Conservation (phyloP, 345 rosid species). For the Pelargonium nanum region DNA sequence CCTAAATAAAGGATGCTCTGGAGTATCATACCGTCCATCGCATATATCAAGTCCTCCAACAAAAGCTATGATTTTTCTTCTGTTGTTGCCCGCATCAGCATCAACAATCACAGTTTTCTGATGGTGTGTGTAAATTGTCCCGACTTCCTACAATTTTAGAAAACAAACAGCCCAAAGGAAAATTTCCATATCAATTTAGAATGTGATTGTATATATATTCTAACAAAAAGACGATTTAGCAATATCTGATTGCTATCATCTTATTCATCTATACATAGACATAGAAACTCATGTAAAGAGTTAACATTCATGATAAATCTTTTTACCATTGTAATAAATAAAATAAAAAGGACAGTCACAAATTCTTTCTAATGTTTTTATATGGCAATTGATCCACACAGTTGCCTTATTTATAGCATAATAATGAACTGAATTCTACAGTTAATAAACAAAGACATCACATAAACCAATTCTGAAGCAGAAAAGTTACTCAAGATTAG, state of each 20-base stretch:
- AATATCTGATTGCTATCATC: too few species aligned
- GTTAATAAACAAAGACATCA: neutral
- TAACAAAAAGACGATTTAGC: too few species aligned
- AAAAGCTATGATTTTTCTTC: slow-evolving; percentile 81
- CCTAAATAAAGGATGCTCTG: slow-evolving; percentile 70
- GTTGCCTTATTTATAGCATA: too few species aligned
- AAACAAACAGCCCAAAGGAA: slow-evolving; percentile 1
- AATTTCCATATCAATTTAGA: neutral
- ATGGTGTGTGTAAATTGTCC: slow-evolving; percentile 88
- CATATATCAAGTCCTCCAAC: slow-evolving; percentile 96
- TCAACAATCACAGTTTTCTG: slow-evolving; percentile 89
- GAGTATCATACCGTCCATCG: slow-evolving; percentile 86
- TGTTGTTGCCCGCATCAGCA: slow-evolving; percentile 67
- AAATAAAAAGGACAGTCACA: too few species aligned
- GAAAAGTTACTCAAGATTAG: too few species aligned
- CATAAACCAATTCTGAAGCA: too few species aligned
- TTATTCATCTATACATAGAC: neutral
- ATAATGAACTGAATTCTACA: neutral
- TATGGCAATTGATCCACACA: too few species aligned
- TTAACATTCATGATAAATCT: neutral
- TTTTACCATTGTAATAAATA: too few species aligned
- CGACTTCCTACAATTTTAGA: slow-evolving; percentile 59
- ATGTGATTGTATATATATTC: neutral
- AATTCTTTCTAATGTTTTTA: too few species aligned
- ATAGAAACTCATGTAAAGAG: neutral